Base-by-base conservation (phyloP, 768 basidiomycete species). In the Tricholoma hemisulphureum region DNA sequence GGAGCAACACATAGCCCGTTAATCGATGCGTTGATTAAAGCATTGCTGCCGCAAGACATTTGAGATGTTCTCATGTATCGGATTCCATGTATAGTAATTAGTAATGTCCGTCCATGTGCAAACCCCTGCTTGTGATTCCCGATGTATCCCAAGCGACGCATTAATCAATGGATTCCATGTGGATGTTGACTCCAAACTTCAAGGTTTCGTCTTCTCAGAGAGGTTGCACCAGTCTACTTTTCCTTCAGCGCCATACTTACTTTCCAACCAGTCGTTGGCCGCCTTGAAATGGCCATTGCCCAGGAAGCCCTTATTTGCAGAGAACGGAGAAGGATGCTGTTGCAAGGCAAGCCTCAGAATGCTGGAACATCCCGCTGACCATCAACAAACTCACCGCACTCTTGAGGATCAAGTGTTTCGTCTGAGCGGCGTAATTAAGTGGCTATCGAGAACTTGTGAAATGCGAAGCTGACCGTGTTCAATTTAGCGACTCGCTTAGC, bases 201-300 rank as follows among this genome's bases (percentile, higher is more conserved):
- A 60, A 60, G 57, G 21, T 60, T 65, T 57, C 13, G 59, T 32
- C 52, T 61, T 58, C 35, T 60, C 57, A 31, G 65, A 59, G 51
- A 79, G 66, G 35, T 64, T 58, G 55, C 86, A 86, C 91, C 91
- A 93, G 65, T 91, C 80, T n/a, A 93, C 87, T 58, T 71, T 77
- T 50, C 81, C 85, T 37, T 84, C 85, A 23, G 76, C 63, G 6
- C 94, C 95, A 66, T 97, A 95, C 64, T 84, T 85, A 57, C 79
- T 67, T 68, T 83, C 83, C 23, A 98, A 75, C 95, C 95, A 98
- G 55, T 87, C 82, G 67, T 97, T 96, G 41, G 93, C 91, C 58
- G 82, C 76, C 66, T 80, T 84, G 76, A 98, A 98, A 73, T 97
- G 95, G 51, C 84, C 85, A 69, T 95, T 95, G 50, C 92, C 93